phyloP scores from a whole-genome alignment of 2,329 filamentous ascomycete genomes.

The Trichoderma sp. region DNA sequence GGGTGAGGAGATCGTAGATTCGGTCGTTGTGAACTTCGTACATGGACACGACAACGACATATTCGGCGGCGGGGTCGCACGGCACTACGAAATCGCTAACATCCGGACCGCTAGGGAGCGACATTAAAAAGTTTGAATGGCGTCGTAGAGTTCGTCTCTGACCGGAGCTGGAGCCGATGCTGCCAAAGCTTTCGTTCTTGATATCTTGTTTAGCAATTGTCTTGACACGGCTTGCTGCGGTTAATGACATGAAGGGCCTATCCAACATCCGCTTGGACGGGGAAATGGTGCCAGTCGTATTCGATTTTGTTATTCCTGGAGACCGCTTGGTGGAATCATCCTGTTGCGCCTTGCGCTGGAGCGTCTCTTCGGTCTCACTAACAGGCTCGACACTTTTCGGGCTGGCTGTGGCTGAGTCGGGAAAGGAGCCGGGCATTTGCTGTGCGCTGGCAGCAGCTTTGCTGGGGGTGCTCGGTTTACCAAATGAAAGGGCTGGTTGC shows the following conservation, averaged over 20 bases:
- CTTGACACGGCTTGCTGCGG: conserved; percentile 51
- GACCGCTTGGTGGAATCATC: conserved; percentile 34
- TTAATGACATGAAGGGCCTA: conserved; percentile 49
- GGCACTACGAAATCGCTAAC: conserved; percentile 71
- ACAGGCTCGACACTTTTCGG: conserved; percentile 54
- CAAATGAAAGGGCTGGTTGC: conserved; percentile 43
- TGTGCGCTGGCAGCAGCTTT: background rate
- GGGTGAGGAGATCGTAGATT: conserved; percentile 88
- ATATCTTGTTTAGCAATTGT: conserved; percentile 51
- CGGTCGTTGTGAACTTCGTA: conserved; percentile 99
- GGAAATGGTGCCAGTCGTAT: conserved; percentile 33
- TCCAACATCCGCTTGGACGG: conserved; percentile 43
- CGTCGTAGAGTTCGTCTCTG: conserved; percentile 67
- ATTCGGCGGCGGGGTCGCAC: conserved; percentile 67
- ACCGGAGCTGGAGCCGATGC: conserved; percentile 55
- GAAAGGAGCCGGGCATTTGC: conserved; percentile 40
- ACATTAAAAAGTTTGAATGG: conserved; percentile 52
- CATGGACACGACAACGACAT: conserved; percentile 91
- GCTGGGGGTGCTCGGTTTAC: conserved; percentile 34
- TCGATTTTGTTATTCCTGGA: conserved; percentile 29
- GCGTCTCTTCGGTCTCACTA: conserved; percentile 36
- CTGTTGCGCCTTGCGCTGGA: conserved; percentile 39
- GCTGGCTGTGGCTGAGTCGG: conserved; percentile 38
- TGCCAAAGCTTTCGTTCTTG: conserved; percentile 55
- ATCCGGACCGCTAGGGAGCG: conserved; percentile 73